These are phyloP conservation scores for Arachnomyces sp. DNA, from an alignment of 2,329 filamentous ascomycete species.

Conservation along the genomic window DNA sequence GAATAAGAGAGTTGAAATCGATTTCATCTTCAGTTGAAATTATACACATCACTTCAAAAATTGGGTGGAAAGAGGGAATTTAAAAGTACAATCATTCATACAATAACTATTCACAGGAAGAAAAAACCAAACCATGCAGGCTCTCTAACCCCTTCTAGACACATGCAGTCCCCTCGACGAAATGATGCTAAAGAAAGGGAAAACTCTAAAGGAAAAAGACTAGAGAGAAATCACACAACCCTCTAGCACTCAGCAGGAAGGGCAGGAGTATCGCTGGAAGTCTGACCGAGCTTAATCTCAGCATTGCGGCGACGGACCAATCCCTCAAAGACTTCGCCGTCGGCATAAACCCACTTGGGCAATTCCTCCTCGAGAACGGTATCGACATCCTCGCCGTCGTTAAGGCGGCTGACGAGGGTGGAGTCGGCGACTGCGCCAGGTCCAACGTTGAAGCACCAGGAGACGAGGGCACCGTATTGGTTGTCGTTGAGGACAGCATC, in stretches of 20 bases:
- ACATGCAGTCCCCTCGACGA: no score
- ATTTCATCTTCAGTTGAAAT: no score
- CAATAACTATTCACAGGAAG: no score
- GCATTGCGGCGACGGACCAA: slow-evolving; percentile 36
- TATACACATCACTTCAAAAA: no score
- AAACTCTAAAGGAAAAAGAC: no score
- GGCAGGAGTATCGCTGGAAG: slow-evolving; percentile 8
- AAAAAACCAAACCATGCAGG: no score
- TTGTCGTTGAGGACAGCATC: slow-evolving; percentile 40
- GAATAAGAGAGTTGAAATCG: no score
- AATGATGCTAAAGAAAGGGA: no score
- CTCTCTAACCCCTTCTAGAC: no score
- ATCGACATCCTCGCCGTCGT: slow-evolving; percentile 35
- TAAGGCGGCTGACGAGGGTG: slow-evolving; percentile 36
- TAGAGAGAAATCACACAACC: no score
- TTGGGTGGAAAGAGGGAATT: no score
- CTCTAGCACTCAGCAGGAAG: slow-evolving; percentile 9
- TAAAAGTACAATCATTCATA: no score
- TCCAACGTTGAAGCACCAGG: slow-evolving; percentile 46
- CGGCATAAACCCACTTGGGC: slow-evolving; percentile 41
- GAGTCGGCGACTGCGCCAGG: slow-evolving; percentile 35
- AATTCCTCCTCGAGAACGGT: slow-evolving; percentile 39
- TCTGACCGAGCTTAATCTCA: slow-evolving; percentile 37
- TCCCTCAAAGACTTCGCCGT: slow-evolving; percentile 33
- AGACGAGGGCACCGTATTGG: slow-evolving; percentile 46